phyloP scores from a whole-genome alignment of 2,329 filamentous ascomycete genomes.

The Cladosporium sp. region DNA sequence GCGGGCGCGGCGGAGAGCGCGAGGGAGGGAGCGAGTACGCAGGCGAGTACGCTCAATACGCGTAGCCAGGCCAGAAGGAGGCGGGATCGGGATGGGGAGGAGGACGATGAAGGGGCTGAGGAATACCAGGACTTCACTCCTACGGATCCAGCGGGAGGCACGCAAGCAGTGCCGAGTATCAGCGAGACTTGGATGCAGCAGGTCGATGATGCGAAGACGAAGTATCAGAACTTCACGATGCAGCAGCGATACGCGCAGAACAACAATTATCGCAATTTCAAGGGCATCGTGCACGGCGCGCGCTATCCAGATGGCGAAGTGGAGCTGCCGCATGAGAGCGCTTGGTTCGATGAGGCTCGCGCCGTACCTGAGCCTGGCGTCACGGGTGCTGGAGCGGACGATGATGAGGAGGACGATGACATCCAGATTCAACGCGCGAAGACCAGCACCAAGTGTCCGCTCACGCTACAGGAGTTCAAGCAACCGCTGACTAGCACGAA shows the following conservation, averaged over 20 bases:
- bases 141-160: slow-evolving; percentile 33
- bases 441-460: slow-evolving; percentile 61
- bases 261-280: slow-evolving; percentile 57
- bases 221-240: slow-evolving; percentile 36
- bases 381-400: slow-evolving; percentile 31
- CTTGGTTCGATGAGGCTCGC: slow-evolving; percentile 55
- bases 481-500: slow-evolving; percentile 61
- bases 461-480: slow-evolving; percentile 58
- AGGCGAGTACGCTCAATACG: slow-evolving; percentile 29
- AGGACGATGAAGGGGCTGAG: slow-evolving; percentile 25
- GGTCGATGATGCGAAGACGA: slow-evolving; percentile 37
- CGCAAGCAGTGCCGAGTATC: slow-evolving; percentile 31
- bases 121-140: slow-evolving; percentile 35
- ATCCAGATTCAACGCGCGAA: slow-evolving; percentile 59
- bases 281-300: slow-evolving; percentile 55
- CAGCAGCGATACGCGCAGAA: slow-evolving; percentile 49
- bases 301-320: slow-evolving; percentile 48
- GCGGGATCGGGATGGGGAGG: slow-evolving; percentile 17
- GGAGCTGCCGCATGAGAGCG: slow-evolving; percentile 49
- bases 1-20: slow-evolving; percentile 35
- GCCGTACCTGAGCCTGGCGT: slow-evolving; percentile 38
- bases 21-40: slow-evolving; percentile 30
- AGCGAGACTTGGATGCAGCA: slow-evolving; percentile 33
- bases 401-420: slow-evolving; percentile 55
- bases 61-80: slow-evolving; percentile 26